Base-by-base conservation (phyloP, 352 stramenopile species). In the Globisporangium orthogonon region DNA sequence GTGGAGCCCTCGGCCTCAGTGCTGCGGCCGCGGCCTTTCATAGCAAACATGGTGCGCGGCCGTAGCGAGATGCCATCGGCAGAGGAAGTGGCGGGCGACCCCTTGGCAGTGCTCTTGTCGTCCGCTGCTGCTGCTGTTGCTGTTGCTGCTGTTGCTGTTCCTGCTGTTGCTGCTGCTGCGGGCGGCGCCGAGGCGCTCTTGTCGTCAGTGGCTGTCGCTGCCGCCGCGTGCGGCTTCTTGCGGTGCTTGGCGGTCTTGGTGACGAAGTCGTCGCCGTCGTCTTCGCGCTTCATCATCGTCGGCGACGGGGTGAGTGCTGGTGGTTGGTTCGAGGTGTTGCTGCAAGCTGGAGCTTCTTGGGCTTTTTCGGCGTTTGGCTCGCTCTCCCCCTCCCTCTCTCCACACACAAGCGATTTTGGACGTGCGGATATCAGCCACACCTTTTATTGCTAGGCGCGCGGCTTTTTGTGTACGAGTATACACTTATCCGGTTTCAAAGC, bases 41-140 rank as follows among this genome's bases (percentile, higher is more conserved):
- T 87, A n/a, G 81, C 81, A 55, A 94, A 94, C 84, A 94, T 94
- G 41, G 80, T 94, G 56, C 84, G 82, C 60, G 84, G 84, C n/a
- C 84, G 68, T 56, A 94, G 63, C 47, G 82, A 92, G 45, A 92
- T 91, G 47, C 67, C 66, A 7, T 76, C 67, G 45, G 58, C 62
- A 47, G 55, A 62, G 30, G 44, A 23, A 23, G 23, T 23, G 23
- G 23, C 23, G 23, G 23, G 23, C 23, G 23, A 23, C 23, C 23
- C 23, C 23, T 23, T 23, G 23, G 23, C 23, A 23, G 23, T 43
- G 50, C 37, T n/a, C 37, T 43, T 53, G 40, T 48, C 52, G 46
- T 30, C 57, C 23, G 23, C 23, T 23, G 17, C 60, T 53, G 44
- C 29, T 66, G 56, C 40, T 33, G 49, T 31, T n/a, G 56, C 35